phyloP scores from a whole-genome alignment of 306 rosid genomes.

The Purshia tridentata region DNA sequence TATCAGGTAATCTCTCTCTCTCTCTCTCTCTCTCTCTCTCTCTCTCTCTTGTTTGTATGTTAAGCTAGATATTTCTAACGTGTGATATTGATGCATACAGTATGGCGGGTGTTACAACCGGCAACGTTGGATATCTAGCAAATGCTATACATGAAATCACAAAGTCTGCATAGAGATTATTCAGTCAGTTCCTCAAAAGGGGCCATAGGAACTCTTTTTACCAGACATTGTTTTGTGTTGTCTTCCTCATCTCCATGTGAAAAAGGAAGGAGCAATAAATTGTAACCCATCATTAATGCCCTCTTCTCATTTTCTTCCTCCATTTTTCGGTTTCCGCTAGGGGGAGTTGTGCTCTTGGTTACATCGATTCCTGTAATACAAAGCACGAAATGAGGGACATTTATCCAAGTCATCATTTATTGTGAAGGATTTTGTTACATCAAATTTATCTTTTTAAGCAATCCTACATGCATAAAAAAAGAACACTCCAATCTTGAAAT shows the following conservation, averaged over 20 bases:
- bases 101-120: conserved; percentile 90
- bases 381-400: background rate
- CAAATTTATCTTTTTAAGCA: background rate
- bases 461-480: too few relatives aligned
- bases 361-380: conserved; percentile 15
- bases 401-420: background rate
- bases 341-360: background rate
- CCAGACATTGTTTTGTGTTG: background rate
- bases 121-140: conserved; percentile 78
- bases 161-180: conserved; percentile 45
- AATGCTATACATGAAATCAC: conserved; percentile 89
- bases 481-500: too few relatives aligned
- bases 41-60: background rate
- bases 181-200: background rate
- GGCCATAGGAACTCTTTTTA: background rate
- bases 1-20: conserved; percentile 53
- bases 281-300: background rate
- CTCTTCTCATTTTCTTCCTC: conserved; percentile 15
- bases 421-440: background rate
- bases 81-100: conserved; percentile 32
- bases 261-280: conserved; percentile 10
- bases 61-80: background rate
- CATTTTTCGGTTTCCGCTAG: background rate
- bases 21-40: background rate
- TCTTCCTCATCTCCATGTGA: background rate